These are phyloP conservation scores for Kwoniella shivajii DNA, from an alignment of 1,284 basidiomycete species.

Conservation along the genomic window DNA sequence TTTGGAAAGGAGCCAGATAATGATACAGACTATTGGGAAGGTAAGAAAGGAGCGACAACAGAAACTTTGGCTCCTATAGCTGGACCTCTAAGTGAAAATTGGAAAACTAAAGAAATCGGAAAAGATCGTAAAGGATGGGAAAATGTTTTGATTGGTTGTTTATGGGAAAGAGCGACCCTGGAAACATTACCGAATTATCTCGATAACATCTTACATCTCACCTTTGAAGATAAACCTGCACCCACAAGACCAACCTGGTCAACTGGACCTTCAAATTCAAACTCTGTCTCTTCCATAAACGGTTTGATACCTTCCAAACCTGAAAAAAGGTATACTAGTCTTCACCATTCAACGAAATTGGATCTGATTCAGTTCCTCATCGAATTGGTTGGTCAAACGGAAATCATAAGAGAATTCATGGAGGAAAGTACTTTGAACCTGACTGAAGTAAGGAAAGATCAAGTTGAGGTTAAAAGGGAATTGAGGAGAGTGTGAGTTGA, in stretches of 20 bases:
- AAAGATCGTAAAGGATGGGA: constrained; percentile 64
- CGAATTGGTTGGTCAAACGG: constrained; percentile 86
- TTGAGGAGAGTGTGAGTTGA: constrained; percentile 80
- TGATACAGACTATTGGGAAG: constrained; percentile 51
- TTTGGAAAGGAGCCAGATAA: constrained; percentile 40
- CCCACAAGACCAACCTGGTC: constrained; percentile 53
- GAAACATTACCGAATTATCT: constrained; percentile 73
- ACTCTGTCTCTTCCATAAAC: constrained; percentile 42
- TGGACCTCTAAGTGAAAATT: constrained; percentile 31
- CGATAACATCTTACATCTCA: constrained; percentile 71
- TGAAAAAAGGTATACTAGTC: constrained; percentile 69
- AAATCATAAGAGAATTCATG: constrained; percentile 81
- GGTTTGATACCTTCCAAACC: constrained; percentile 55
- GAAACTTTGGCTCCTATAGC: constrained; percentile 48
- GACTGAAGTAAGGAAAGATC: constrained; percentile 91
- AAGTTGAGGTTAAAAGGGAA: constrained; percentile 87
- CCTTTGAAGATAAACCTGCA: constrained; percentile 61
- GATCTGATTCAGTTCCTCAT: constrained; percentile 84
- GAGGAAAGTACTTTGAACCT: constrained; percentile 85
- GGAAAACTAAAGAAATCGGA: constrained; percentile 38
- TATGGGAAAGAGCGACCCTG: constrained; percentile 84
- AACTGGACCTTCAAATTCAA: constrained; percentile 37
- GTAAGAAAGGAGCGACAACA: constrained; percentile 49
- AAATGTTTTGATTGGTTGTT: constrained; percentile 77
- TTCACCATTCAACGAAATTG: constrained; percentile 78